Evolutionary conservation across 2,329 filamentous ascomycete genomes (phyloP), one percentile per base, ranked within the genome.

Genomic region (Hypomyces rosellus): DNA sequence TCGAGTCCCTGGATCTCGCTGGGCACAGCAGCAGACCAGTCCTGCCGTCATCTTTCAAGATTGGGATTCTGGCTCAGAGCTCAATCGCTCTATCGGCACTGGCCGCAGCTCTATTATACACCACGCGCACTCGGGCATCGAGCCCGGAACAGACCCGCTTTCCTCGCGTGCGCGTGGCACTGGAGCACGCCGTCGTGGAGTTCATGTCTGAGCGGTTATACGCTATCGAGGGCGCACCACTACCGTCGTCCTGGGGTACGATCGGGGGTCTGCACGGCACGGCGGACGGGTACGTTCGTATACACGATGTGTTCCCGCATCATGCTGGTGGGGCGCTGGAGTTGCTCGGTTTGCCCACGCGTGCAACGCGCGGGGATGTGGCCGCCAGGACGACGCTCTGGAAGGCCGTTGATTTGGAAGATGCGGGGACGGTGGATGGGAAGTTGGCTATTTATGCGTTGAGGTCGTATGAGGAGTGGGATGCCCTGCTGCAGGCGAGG

Each of bases 191-290:
- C 1, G 61, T 66, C 6, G 59, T 73, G 3, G 78, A 82, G 53
- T 82, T 79, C 63, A 71, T 72, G 18, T 80, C 76, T 0, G 77
- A 81, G 53, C 62, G 71, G 1, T 61, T 80, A 1, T 77, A 77
- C 50, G 62, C 61, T 0, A 59, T 82, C 3, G 60, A 72, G 20
- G 69, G 66, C 3, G 59, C 65, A n/a, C 59, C 65, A 1, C 30
- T 63, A 0, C 57, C 61, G 0, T 62, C 67, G 0, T 46, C 63
- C 0, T 74, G 69, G 64, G 71, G 70, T 0, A 61, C 67, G 0
- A 69, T 82, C 3, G 75, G 77, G 2, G 79, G 78, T 1, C 57
- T 81, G 0, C 72, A 82, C 57, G 67, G 66, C 47, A 73, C 77
- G 0, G 22, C 43, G 0, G 77, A 81, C 51, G 78, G 77, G 1